A percentile compares a stretch with the other conserved stretches of the same genome.
Evolutionary conservation across 176 grass and related monocot genomes (phyloP).

Genomic region (Ampelocalamus luodianensis): DNA sequence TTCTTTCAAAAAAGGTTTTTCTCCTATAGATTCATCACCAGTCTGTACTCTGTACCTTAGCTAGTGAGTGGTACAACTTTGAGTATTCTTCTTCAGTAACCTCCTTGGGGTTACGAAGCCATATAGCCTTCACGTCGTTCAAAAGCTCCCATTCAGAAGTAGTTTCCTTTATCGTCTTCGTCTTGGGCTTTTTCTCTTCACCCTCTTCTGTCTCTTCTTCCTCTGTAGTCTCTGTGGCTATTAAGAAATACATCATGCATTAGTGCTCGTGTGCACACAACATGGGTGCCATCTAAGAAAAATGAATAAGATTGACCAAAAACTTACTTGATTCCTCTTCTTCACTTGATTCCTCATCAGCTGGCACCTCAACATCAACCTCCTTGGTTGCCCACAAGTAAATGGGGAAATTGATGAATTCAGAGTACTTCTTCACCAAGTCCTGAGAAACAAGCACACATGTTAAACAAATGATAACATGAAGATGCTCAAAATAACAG

Average conservation of each 20-base stretch:
- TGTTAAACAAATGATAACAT: constrained; percentile 3
- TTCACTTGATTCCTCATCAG: constrained; percentile 79
- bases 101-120: constrained; percentile 92
- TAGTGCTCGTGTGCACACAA: not conserved
- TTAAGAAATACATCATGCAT: constrained; percentile 21
- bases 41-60: constrained; percentile 74
- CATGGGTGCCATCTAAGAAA: not conserved
- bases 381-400: constrained; percentile 98
- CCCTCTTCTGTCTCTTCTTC: constrained; percentile 80
- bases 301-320: not conserved
- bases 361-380: constrained; percentile 92
- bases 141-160: constrained; percentile 85
- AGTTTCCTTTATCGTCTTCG: constrained; percentile 89
- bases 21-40: not conserved
- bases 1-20: not conserved
- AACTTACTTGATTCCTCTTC: constrained; percentile 74
- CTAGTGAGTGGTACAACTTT: constrained; percentile 93
- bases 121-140: constrained; percentile 97
- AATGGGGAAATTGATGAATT: constrained; percentile 99
- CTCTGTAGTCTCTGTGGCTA: constrained; percentile 63
- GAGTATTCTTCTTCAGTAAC: constrained; percentile 95
- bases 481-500: not conserved
- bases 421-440: constrained; percentile 93
- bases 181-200: constrained; percentile 91
- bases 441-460: constrained; percentile 57